A percentile compares a stretch with the other conserved stretches of the same genome.
These are phyloP conservation scores for Spathaspora boniae DNA, from an alignment of 805 yeast genomes.

Conservation along the genomic window DNA sequence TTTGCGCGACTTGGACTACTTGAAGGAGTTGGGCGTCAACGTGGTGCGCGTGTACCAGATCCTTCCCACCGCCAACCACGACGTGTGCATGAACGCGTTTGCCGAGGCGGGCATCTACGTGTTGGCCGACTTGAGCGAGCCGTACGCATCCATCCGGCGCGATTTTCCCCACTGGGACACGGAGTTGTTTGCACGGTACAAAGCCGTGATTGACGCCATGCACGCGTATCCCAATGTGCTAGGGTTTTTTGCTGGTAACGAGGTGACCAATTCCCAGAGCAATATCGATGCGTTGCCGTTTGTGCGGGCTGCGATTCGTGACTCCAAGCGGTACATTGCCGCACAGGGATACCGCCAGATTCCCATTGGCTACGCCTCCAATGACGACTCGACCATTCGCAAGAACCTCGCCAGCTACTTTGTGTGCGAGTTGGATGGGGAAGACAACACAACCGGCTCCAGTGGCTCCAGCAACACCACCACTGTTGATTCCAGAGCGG, in stretches of 20 bases:
- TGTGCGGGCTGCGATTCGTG: constrained; percentile 36
- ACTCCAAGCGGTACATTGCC: constrained; percentile 25
- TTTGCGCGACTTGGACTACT: constrained; percentile 77
- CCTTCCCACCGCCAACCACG: constrained; percentile 69
- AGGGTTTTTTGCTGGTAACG: constrained; percentile 42
- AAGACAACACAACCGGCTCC: background rate
- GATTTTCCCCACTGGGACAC: constrained; percentile 33
- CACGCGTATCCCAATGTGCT: constrained; percentile 28
- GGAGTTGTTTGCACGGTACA: constrained; percentile 26
- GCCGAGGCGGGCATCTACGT: constrained; percentile 35
- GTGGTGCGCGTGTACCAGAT: constrained; percentile 84
- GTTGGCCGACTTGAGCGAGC: constrained; percentile 35
- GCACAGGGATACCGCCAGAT: constrained; percentile 26
- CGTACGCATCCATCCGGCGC: constrained; percentile 30
- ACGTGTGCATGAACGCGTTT: constrained; percentile 69
- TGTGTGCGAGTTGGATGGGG: constrained; percentile 23
- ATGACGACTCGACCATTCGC: constrained; percentile 33
- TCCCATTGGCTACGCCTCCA: constrained; percentile 41
- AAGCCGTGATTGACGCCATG: constrained; percentile 31
- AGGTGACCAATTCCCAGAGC: constrained; percentile 28
- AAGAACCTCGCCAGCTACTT: constrained; percentile 26
- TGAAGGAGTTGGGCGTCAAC: constrained; percentile 66
- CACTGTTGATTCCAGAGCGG: constrained; percentile 20
- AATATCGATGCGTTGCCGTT: constrained; percentile 30
- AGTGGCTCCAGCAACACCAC: background rate